Base-by-base conservation (phyloP, 1,284 basidiomycete genomes). In the Ustilago shanxiensis region DNA sequence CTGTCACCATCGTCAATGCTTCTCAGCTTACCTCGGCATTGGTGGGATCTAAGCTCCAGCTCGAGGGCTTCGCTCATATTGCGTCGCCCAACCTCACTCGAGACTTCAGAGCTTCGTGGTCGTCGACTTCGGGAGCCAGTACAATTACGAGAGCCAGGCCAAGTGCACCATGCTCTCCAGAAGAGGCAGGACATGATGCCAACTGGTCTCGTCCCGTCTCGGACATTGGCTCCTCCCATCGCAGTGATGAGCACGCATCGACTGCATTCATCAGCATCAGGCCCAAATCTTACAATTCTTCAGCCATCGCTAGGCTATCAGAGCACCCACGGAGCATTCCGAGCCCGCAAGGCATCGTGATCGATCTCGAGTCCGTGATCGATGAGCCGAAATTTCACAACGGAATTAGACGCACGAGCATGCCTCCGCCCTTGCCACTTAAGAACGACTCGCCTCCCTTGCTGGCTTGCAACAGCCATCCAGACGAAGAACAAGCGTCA, bases 1-100 rank as follows among this genome's bases (percentile, higher is more conserved):
- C 56, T 16, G 26, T 62, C 31, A 66, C 60, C 22, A 62, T 66
- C 8, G 37, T 55, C 24, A 22, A 39, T 13, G 26, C 45, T 26
- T 57, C 61, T 20, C 52, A 71, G 35, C 69, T 72, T n/a, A 72
- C 63, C 8, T 26, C 52, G 16, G 62, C 59, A 9, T 24, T 66
- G 16, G 63, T 62, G 2, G 60, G 69, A 7, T 61, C 58, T 26
- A 65, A 65, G 26, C 35, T 71, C 51, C 56, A 57, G 53, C 59
- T 71, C 33, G 58, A 65, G 2, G 58, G 68, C 5, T 72, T 60
- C 24, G 51, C 47, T 6, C 64, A 54, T 26, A 37, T 66, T 20
- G 45, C 26, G 9, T 62, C 63, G 1, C 64, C 69, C 8, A 28
- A 52, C 29, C 16, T 62, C 18, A 41, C 39, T 6, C 53, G 61